A percentile compares a stretch with the other conserved stretches of the same genome.
These are phyloP conservation scores for Orbilia oligospora DNA, from an alignment of 2,329 filamentous ascomycete genomes.

Conservation along the genomic window DNA sequence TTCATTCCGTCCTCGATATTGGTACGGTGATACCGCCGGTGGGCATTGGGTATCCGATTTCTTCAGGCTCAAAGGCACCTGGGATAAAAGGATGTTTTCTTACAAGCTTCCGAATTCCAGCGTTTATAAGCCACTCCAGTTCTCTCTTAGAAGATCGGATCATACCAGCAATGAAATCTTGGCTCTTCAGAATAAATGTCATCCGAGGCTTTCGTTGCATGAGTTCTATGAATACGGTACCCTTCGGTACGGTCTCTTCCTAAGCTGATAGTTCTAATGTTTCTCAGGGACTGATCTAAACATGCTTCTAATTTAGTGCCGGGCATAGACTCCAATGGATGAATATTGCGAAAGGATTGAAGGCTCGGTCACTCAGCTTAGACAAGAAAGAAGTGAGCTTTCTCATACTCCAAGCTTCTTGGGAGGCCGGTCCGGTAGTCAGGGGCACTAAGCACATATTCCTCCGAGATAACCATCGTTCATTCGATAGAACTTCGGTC, in stretches of 20 bases:
- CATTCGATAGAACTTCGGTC: slow-evolving; percentile 66
- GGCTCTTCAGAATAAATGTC: slow-evolving; percentile 70
- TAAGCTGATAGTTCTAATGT: not conserved
- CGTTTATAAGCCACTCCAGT: slow-evolving; percentile 64
- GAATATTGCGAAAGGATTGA: slow-evolving; percentile 72
- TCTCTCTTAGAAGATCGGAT: slow-evolving; percentile 58
- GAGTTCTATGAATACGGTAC: slow-evolving; percentile 72
- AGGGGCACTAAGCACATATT: slow-evolving; percentile 24
- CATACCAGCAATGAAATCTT: slow-evolving; percentile 71
- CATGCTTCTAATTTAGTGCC: slow-evolving; percentile 66
- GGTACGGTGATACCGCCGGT: slow-evolving; percentile 62
- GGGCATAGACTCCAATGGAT: slow-evolving; percentile 72
- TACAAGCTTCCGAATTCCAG: slow-evolving; percentile 66
- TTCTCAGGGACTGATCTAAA: slow-evolving; percentile 49
- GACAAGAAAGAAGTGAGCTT: slow-evolving; percentile 70
- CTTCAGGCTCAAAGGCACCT: slow-evolving; percentile 53
- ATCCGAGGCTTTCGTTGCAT: slow-evolving; percentile 69
- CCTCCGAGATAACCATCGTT: slow-evolving; percentile 67
- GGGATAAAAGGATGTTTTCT: slow-evolving; percentile 66
- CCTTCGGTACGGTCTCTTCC: slow-evolving; percentile 29
- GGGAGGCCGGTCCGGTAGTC: slow-evolving; percentile 69
- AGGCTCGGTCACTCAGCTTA: slow-evolving; percentile 70
- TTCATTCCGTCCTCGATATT: slow-evolving; percentile 68
- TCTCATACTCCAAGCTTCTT: slow-evolving; percentile 70
- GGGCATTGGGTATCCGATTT: slow-evolving; percentile 63